Conservation (phyloP, 768 basidiomycete genomes). For the Strobilomyces confusus region DNA sequence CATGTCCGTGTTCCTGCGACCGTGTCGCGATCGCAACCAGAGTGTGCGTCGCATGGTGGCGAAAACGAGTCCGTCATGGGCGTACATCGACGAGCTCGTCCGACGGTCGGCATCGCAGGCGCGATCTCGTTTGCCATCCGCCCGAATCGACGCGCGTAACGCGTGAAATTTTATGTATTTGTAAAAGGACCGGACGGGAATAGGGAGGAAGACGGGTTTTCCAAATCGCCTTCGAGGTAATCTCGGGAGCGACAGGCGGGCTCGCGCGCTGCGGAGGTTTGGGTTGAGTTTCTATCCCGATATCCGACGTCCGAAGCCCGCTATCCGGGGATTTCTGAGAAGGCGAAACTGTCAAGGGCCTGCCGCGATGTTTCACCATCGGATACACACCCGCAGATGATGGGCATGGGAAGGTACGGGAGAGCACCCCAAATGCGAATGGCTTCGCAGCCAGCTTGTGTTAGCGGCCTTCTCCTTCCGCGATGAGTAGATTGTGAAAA, state of each 20-base stretch:
- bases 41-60: conserved; percentile 9
- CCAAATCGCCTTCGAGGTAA: conserved; percentile 14
- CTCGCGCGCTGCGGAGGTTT: not conserved
- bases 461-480: conserved; percentile 11
- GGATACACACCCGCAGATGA: not conserved
- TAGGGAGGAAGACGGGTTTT: conserved; percentile 9
- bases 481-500: conserved; percentile 18
- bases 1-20: conserved; percentile 23
- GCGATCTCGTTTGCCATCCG: conserved; percentile 11
- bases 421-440: conserved; percentile 12
- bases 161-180: conserved; percentile 6
- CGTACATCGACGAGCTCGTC: conserved; percentile 9
- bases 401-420: conserved; percentile 5
- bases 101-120: not conserved
- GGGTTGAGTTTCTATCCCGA: conserved; percentile 7
- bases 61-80: conserved; percentile 11
- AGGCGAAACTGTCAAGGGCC: not conserved
- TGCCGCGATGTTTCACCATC: not conserved
- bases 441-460: conserved; percentile 10
- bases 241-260: conserved; percentile 26
- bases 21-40: conserved; percentile 22
- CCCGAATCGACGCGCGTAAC: not conserved
- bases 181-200: conserved; percentile 15
- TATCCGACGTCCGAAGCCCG: conserved; percentile 4
- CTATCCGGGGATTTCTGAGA: conserved; percentile 11